A percentile compares a stretch with the other conserved stretches of the same genome.
Conservation (phyloP, 768 basidiomycete genomes). For the Leccinellum rugosiceps region DNA sequence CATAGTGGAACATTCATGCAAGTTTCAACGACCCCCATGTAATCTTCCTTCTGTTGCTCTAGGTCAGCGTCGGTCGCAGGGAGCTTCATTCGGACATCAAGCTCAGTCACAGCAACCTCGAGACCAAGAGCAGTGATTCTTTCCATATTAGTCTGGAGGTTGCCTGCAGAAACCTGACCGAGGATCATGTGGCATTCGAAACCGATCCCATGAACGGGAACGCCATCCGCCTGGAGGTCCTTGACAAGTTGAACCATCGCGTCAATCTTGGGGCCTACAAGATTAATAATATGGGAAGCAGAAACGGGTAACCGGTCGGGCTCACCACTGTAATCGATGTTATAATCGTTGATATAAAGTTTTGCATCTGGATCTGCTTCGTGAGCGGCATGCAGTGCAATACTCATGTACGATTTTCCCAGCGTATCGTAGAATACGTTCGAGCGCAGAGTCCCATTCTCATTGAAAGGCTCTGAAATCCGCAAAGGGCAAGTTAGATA, state of each 20-base stretch:
- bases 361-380: slow-evolving; percentile 30
- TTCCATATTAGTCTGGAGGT: slow-evolving; percentile 45
- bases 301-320: neutral
- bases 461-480: slow-evolving; percentile 35
- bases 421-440: slow-evolving; percentile 52
- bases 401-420: slow-evolving; percentile 43
- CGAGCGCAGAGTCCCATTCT: slow-evolving; percentile 52
- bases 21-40: slow-evolving; percentile 44
- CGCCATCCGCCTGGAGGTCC: slow-evolving; percentile 42
- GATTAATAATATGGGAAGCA: neutral
- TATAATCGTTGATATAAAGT: slow-evolving; percentile 33
- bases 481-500: neutral
- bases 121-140: slow-evolving; percentile 58
- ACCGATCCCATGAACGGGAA: slow-evolving; percentile 60
- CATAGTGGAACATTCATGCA: slow-evolving; percentile 44
- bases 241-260: slow-evolving; percentile 54
- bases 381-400: slow-evolving; percentile 40
- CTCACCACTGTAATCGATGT: slow-evolving; percentile 25
- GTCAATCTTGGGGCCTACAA: slow-evolving; percentile 33
- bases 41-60: slow-evolving; percentile 54
- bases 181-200: slow-evolving; percentile 60
- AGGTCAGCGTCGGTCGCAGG: slow-evolving; percentile 48
- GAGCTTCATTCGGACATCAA: slow-evolving; percentile 57
- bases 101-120: slow-evolving; percentile 67
- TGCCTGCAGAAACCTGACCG: slow-evolving; percentile 46